These are phyloP conservation scores for Tolypocladium endophyticum DNA, from an alignment of 2,329 filamentous ascomycete species.

Conservation along the genomic window DNA sequence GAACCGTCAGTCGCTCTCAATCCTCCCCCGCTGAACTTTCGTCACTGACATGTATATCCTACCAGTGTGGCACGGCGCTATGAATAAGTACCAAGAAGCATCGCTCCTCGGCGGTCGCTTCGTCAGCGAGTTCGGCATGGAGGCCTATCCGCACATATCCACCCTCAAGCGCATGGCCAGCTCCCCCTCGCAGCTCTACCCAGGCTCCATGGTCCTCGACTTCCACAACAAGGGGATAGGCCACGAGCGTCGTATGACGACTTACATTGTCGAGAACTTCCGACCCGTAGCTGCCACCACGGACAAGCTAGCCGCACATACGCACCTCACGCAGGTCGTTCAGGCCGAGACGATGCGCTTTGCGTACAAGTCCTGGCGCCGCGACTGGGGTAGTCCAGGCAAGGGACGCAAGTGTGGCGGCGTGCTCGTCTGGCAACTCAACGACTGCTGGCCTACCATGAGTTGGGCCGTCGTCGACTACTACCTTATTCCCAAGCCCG, in stretches of 20 bases:
- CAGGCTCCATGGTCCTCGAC: slow-evolving; percentile 64
- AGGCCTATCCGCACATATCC: slow-evolving; percentile 48
- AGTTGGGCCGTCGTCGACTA: slow-evolving; percentile 57
- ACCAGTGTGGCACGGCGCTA: slow-evolving; percentile 56
- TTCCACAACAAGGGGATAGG: slow-evolving; percentile 79
- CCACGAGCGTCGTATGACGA: slow-evolving; percentile 62
- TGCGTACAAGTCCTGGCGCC: slow-evolving; percentile 46
- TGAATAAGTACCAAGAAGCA: slow-evolving; percentile 68
- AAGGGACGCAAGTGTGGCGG: slow-evolving; percentile 50
- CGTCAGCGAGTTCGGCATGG: slow-evolving; percentile 74
- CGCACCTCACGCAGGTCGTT: slow-evolving; percentile 53
- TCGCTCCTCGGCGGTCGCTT: slow-evolving; percentile 62
- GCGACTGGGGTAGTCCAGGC: slow-evolving; percentile 40
- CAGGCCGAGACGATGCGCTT: slow-evolving; percentile 41
- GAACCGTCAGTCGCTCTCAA: slow-evolving; percentile 19
- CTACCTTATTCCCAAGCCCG: slow-evolving; percentile 54
- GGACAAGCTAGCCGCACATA: slow-evolving; percentile 58
- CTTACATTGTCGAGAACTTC: slow-evolving; percentile 70
- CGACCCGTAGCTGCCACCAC: slow-evolving; percentile 19
- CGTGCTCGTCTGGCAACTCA: slow-evolving; percentile 58
- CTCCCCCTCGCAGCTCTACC: slow-evolving; percentile 37
- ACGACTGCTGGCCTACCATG: slow-evolving; percentile 59
- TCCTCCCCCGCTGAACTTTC: not conserved
- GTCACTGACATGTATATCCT: not conserved
- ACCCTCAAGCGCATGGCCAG: slow-evolving; percentile 60